Evolutionary conservation across 345 rosid species (phyloP).

Genomic region (Corymbia maculata): DNA sequence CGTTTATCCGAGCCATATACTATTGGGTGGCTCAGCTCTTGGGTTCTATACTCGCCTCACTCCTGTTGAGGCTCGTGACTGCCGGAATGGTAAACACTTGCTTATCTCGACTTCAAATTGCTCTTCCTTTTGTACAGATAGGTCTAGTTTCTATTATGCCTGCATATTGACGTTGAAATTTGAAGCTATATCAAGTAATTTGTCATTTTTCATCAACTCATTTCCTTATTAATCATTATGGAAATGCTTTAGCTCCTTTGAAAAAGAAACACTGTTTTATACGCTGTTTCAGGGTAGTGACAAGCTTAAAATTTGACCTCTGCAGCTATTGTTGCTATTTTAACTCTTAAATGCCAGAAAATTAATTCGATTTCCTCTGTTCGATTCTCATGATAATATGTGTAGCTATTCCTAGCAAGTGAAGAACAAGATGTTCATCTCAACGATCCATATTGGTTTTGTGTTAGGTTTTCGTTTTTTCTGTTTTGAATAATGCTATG

Average conservation of each 20-base stretch:
- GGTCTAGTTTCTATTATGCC: background rate
- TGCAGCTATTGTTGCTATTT: background rate
- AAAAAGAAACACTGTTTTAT: background rate
- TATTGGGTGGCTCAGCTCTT: constrained; percentile 80
- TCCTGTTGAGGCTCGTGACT: constrained; percentile 54
- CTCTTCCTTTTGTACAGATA: background rate
- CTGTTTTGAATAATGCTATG: background rate
- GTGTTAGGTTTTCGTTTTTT: background rate
- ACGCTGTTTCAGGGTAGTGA: background rate
- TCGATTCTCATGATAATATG: background rate
- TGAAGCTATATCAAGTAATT: background rate
- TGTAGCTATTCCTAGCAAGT: background rate
- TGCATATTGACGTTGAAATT: background rate
- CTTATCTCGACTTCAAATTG: background rate
- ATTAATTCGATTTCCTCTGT: background rate
- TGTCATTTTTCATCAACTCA: background rate
- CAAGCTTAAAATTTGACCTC: background rate
- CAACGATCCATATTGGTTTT: background rate
- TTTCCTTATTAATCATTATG: background rate
- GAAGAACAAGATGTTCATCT: background rate
- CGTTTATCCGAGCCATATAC: constrained; percentile 41
- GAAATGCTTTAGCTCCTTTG: background rate
- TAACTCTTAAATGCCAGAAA: background rate
- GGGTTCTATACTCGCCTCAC: constrained; percentile 51
- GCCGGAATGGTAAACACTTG: constrained; percentile 40